phyloP scores from a whole-genome alignment of 2,329 filamentous ascomycete species.

The Tolypocladium endophyticum region DNA sequence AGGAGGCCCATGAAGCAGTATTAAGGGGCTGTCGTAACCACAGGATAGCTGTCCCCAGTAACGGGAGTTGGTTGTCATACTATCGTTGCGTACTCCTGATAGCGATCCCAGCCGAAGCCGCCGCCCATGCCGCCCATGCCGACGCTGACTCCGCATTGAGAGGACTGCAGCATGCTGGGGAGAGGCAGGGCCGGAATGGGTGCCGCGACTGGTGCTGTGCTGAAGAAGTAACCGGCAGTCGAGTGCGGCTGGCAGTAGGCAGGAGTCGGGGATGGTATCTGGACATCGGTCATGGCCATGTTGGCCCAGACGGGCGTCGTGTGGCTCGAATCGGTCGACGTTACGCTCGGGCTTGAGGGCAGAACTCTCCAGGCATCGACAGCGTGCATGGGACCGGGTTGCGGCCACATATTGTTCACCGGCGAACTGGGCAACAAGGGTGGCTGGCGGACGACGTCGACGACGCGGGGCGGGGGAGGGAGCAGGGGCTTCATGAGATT shows the following conservation, averaged over 20 bases:
- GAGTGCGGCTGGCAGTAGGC: slow-evolving; percentile 66
- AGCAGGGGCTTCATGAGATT: slow-evolving; percentile 79
- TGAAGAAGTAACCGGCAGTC: slow-evolving; percentile 67
- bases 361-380: slow-evolving; percentile 87
- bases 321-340: slow-evolving; percentile 57
- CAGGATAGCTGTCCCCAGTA: slow-evolving; percentile 34
- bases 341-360: slow-evolving; percentile 75
- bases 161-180: slow-evolving; percentile 72
- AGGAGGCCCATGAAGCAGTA: slow-evolving; percentile 15
- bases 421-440: slow-evolving; percentile 78
- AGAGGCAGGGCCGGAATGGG: slow-evolving; percentile 69
- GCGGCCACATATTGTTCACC: slow-evolving; percentile 71
- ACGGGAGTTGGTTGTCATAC: slow-evolving; percentile 63
- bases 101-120: slow-evolving; percentile 75
- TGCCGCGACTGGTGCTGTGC: slow-evolving; percentile 62
- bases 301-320: slow-evolving; percentile 64
- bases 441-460: slow-evolving; percentile 80
- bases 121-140: slow-evolving; percentile 32
- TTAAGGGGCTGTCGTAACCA: slow-evolving; percentile 37
- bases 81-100: slow-evolving; percentile 74
- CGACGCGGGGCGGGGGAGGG: slow-evolving; percentile 74
- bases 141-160: slow-evolving; percentile 68
- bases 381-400: slow-evolving; percentile 54
- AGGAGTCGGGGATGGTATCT: slow-evolving; percentile 67
- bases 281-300: slow-evolving; percentile 63